Conservation (phyloP, 345 rosid species). For the Eucalyptus pauciflora region DNA sequence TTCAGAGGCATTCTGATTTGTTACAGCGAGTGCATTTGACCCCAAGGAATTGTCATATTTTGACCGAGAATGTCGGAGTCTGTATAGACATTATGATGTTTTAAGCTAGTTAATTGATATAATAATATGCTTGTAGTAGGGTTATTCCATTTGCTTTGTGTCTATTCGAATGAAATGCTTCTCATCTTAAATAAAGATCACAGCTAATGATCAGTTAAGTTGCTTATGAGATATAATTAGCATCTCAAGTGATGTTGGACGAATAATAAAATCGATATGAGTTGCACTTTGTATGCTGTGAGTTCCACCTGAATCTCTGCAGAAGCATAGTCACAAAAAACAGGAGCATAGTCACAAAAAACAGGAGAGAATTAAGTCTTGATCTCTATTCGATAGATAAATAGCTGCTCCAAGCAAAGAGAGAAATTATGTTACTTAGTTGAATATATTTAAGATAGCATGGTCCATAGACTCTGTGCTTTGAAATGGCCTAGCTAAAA, state of each 20-base stretch:
- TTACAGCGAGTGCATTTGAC: background rate
- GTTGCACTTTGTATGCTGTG: background rate
- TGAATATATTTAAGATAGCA: background rate
- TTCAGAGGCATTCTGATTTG: background rate
- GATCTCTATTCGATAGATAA: background rate
- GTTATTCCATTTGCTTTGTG: background rate
- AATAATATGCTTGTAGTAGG: background rate
- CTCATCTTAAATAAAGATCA: background rate
- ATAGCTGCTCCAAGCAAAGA: background rate
- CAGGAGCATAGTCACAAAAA: too few species aligned
- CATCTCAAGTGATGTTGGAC: background rate
- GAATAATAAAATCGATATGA: background rate
- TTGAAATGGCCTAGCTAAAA: background rate
- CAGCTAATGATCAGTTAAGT: background rate
- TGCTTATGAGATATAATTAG: background rate
- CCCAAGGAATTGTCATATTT: background rate
- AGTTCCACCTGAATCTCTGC: background rate
- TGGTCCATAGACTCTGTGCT: background rate
- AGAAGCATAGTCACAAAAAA: too few species aligned
- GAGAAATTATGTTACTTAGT: background rate
- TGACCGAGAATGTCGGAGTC: background rate
- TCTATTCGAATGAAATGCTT: background rate
- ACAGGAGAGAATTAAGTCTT: background rate
- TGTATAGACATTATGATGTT: background rate
- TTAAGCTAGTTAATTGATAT: background rate